Evolutionary conservation across 257 asterid genomes (phyloP).

Genomic region (Solanum bukasovii): DNA sequence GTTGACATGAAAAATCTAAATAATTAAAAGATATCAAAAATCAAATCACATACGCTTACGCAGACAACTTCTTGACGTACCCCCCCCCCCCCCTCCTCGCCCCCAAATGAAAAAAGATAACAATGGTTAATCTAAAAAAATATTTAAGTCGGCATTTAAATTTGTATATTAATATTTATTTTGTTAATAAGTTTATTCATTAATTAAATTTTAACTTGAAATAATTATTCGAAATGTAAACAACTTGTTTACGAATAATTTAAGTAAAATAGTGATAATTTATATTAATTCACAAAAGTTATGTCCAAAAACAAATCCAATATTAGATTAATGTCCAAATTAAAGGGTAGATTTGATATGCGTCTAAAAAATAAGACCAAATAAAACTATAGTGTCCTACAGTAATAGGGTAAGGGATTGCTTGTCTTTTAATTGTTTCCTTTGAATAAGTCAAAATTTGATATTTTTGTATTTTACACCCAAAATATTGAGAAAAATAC

Average conservation of each 20-base stretch:
- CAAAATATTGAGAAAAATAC: neutral
- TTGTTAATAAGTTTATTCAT: neutral
- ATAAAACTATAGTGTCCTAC: neutral
- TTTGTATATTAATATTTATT: neutral
- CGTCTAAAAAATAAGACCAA: neutral
- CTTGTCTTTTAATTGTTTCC: neutral
- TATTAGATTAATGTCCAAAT: neutral
- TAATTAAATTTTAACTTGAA: neutral
- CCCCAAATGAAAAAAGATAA: neutral
- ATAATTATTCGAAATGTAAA: neutral
- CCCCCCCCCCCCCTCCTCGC: no score
- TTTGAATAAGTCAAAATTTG: neutral
- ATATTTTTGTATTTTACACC: neutral
- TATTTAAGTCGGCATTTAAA: neutral
- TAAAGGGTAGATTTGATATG: neutral
- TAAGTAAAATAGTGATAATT: neutral
- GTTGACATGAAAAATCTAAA: no score
- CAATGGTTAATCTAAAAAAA: neutral
- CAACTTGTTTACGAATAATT: neutral
- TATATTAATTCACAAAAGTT: neutral
- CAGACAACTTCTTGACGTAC: no score
- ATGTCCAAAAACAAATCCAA: neutral
- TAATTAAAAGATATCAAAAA: no score
- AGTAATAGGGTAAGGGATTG: neutral
- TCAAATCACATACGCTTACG: no score